Base-by-base conservation (phyloP, 192 early-diverging fungal species). In the Coemansia sp. region DNA sequence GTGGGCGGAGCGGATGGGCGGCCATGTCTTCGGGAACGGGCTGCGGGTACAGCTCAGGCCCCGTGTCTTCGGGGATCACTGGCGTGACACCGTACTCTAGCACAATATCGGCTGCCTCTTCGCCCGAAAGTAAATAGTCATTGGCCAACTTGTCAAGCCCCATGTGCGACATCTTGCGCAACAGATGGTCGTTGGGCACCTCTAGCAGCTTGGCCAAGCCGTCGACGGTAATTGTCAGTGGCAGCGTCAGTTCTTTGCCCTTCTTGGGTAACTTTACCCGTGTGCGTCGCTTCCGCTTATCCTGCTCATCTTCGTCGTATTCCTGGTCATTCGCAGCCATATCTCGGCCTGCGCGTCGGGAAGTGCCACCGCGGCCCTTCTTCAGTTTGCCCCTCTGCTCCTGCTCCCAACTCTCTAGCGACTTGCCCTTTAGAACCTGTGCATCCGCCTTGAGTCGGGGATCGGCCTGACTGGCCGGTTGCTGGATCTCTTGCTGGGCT, bases 1-100 rank as follows among this genome's bases (percentile, higher is more conserved):
- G 95, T 3, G 95, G 90, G 17, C 94, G 82, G 12, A 68, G 42
- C 11, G 87, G 87, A 55, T 85, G 86, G 11, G 62, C 57, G 3
- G 86, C 83, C 85, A 87, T 87, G 43, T 91, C 90, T 23, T 81
- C 81, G 0, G 90, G 88, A 40, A 71, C 54, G 3, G 84, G 81
- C 34, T 86, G 67, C 5, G 78, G 67, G 22, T 62, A 42, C 23
- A 75, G 55, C 41, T 75, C 71, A 5, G 60, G 53, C 1, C 64
- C 70, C 6, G 45, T 63, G 47, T 71, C 53, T 7, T 75, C 69
- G 19, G 85, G 78, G 5, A 95, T 78, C 21, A 92, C 82, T 34
- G 95, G 93, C 49, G 90, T 90, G 40, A 93, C 82, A 47, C 90
- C 83, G 45, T 90, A 90, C 63, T 95, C 91, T 50, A 97, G 59